These are phyloP conservation scores for Gossypium arboreum DNA, from an alignment of 345 rosid genomes.

Conservation along the genomic window DNA sequence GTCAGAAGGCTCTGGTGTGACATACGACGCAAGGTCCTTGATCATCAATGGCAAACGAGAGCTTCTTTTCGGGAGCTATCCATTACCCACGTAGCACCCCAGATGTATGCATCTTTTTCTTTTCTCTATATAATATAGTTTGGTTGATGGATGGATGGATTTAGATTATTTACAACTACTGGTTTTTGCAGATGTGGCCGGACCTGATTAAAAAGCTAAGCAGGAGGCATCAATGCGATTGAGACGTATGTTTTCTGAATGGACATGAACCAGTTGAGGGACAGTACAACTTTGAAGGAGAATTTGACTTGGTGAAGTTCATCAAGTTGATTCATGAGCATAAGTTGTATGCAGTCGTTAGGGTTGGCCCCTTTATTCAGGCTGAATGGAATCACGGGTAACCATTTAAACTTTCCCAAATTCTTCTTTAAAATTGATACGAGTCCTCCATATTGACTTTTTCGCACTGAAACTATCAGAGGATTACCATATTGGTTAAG, in stretches of 20 bases:
- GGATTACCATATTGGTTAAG: slow-evolving; percentile 93
- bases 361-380: slow-evolving; percentile 91
- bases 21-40: slow-evolving; percentile 49
- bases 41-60: slow-evolving; percentile 52
- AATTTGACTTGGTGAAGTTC: slow-evolving; percentile 69
- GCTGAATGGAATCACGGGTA: slow-evolving; percentile 99
- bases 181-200: slow-evolving; percentile 44
- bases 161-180: neutral
- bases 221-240: slow-evolving; percentile 52
- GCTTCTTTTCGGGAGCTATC: slow-evolving; percentile 63
- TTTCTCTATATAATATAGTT: too few species aligned
- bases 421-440: neutral
- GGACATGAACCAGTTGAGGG: slow-evolving; percentile 53
- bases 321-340: slow-evolving; percentile 53
- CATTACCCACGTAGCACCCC: slow-evolving; percentile 69
- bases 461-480: slow-evolving; percentile 28
- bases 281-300: slow-evolving; percentile 70
- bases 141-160: neutral
- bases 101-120: slow-evolving; percentile 26
- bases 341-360: slow-evolving; percentile 54
- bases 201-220: slow-evolving; percentile 40
- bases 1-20: slow-evolving; percentile 15
- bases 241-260: slow-evolving; percentile 67
- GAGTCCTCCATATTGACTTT: neutral
- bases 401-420: neutral